Evolutionary conservation across 768 basidiomycete genomes (phyloP).

Genomic region (Pleurotus eryngii): DNA sequence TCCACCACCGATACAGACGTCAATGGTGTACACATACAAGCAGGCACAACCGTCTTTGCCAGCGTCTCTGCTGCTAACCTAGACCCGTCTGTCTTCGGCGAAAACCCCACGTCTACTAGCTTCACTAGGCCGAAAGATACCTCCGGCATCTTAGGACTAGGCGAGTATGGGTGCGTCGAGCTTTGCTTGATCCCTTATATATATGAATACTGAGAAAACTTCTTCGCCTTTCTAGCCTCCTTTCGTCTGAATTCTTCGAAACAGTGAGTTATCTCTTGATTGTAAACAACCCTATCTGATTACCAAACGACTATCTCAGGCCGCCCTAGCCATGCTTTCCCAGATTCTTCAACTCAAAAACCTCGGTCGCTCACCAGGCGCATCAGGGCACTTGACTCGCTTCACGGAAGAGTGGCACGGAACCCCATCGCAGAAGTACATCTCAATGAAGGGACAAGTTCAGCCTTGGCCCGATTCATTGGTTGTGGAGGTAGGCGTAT

Average conservation of each 20-base stretch:
- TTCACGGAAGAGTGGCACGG: conserved; percentile 35
- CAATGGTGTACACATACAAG: conserved; percentile 23
- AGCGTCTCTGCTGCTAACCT: conserved; percentile 35
- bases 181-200: neutral
- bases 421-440: conserved; percentile 27
- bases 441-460: conserved; percentile 31
- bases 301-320: conserved; percentile 22
- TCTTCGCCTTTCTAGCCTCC: conserved; percentile 14
- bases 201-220: neutral
- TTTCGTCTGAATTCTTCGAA: conserved; percentile 38
- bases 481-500: conserved; percentile 29
- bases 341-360: conserved; percentile 42
- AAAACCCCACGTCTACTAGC: conserved; percentile 16
- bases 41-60: conserved; percentile 30
- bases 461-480: conserved; percentile 44
- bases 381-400: conserved; percentile 37
- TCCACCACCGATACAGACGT: conserved; percentile 24
- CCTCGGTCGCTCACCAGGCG: conserved; percentile 33
- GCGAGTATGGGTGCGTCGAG: conserved; percentile 24
- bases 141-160: conserved; percentile 28
- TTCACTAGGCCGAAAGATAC: conserved; percentile 19
- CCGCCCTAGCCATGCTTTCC: conserved; percentile 40
- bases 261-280: conserved; percentile 20
- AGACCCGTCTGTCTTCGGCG: conserved; percentile 24
- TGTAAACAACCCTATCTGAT: neutral